Conservation (phyloP, 2,329 filamentous ascomycete species). For the Beauveria sp. region DNA sequence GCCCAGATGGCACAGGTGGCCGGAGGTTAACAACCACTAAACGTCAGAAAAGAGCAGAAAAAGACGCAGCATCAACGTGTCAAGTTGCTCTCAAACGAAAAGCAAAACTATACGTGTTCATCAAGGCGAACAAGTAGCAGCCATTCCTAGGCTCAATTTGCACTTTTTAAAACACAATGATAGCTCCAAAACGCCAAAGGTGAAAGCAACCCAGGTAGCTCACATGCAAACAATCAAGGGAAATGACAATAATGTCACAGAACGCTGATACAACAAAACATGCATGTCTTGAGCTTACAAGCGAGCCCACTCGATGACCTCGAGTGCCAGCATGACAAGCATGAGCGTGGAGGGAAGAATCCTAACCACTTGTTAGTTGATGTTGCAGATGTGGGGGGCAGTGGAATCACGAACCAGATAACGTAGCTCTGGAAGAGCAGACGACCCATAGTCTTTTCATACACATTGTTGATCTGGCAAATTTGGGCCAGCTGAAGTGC, state of each 20-base stretch:
- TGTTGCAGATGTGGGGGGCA: not conserved
- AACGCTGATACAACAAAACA: slow-evolving; percentile 10
- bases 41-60: not conserved
- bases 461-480: slow-evolving; percentile 96
- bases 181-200: slow-evolving; percentile 3
- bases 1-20: too few relatives aligned
- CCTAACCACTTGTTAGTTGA: slow-evolving; percentile 39
- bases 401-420: slow-evolving; percentile 59
- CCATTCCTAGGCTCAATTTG: not conserved
- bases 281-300: slow-evolving; percentile 5
- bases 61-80: not conserved
- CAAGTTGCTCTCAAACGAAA: not conserved
- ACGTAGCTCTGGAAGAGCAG: slow-evolving; percentile 85
- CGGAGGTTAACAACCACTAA: not conserved
- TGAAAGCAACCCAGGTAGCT: not conserved
- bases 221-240: not conserved
- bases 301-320: slow-evolving; percentile 82
- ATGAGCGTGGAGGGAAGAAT: slow-evolving; percentile 89
- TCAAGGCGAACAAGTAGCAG: not conserved
- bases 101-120: not conserved
- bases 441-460: slow-evolving; percentile 87
- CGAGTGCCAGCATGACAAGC: slow-evolving; percentile 83
- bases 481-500: slow-evolving; percentile 95
- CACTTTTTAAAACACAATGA: not conserved
- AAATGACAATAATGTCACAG: not conserved